These are phyloP conservation scores for Stachybotrys echinatus DNA, from an alignment of 2,329 filamentous ascomycete species.

Conservation along the genomic window DNA sequence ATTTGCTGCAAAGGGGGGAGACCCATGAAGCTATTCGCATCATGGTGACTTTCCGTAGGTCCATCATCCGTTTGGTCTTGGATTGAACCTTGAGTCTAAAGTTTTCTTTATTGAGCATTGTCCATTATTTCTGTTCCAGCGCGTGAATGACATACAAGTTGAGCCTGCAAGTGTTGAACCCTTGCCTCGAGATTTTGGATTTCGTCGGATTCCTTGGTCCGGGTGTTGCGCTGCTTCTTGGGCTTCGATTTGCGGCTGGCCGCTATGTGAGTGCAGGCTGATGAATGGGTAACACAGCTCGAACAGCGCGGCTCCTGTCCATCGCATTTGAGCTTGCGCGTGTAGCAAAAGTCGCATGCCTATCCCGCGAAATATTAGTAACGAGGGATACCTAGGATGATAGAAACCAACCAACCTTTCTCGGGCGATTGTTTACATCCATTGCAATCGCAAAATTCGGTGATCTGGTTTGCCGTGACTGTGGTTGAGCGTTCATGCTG, in stretches of 20 bases:
- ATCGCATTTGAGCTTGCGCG: conserved; percentile 35
- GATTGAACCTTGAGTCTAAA: too few species aligned
- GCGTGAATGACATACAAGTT: not conserved
- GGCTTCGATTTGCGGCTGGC: conserved; percentile 12
- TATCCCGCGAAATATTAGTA: conserved; percentile 11
- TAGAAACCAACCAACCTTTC: too few species aligned
- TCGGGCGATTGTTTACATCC: not conserved
- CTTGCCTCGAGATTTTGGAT: too few species aligned
- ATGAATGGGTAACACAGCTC: conserved; percentile 30
- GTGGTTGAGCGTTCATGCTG: not conserved
- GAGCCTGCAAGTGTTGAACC: too few species aligned
- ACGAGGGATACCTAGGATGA: too few species aligned
- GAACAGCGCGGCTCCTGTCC: conserved; percentile 30
- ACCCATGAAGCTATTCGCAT: too few species aligned
- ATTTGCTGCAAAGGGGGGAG: too few species aligned
- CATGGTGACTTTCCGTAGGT: too few species aligned
- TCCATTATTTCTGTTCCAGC: too few species aligned
- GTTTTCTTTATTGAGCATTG: too few species aligned
- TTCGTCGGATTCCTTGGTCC: conserved; percentile 4
- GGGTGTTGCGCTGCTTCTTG: conserved; percentile 7
- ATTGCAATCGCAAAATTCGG: too few species aligned
- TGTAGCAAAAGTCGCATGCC: conserved; percentile 31
- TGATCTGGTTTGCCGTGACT: not conserved
- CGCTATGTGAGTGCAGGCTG: conserved; percentile 6
- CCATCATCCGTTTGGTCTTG: too few species aligned